Evolutionary conservation across 352 stramenopile species (phyloP).

Genomic region (Blastocystis sp.): DNA sequence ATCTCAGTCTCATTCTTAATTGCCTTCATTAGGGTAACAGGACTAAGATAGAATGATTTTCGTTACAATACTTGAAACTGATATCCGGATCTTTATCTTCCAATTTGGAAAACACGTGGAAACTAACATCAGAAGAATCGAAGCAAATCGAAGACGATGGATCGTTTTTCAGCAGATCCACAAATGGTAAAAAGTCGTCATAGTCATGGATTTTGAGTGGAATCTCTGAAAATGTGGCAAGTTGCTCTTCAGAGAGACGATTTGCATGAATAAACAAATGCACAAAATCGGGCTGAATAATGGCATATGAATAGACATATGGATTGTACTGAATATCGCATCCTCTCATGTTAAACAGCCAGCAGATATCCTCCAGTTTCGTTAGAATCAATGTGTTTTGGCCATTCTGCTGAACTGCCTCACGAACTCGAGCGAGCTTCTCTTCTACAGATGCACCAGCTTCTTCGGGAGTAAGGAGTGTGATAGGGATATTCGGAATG

Average conservation of each 20-base stretch:
- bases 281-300: conserved; percentile 80
- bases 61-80: neutral
- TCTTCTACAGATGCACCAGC: neutral
- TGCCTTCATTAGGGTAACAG: conserved; percentile 73
- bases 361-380: conserved; percentile 88
- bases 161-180: neutral
- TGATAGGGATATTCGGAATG: neutral
- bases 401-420: neutral
- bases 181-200: neutral
- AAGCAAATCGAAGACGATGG: neutral
- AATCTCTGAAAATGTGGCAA: neutral
- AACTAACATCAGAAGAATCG: conserved; percentile 49
- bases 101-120: neutral
- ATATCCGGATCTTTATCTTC: neutral
- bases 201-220: conserved; percentile 49
- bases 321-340: conserved; percentile 93
- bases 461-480: neutral
- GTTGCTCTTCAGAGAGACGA: conserved; percentile 65
- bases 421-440: neutral
- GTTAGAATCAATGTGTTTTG: conserved; percentile 82
- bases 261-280: conserved; percentile 82
- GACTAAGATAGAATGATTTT: conserved; percentile 11
- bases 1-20: conserved; percentile 90
- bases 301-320: conserved; percentile 88
- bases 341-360: conserved; percentile 92